These are phyloP conservation scores for Diaporthe velutina DNA, from an alignment of 2,329 filamentous ascomycete species.

Conservation along the genomic window DNA sequence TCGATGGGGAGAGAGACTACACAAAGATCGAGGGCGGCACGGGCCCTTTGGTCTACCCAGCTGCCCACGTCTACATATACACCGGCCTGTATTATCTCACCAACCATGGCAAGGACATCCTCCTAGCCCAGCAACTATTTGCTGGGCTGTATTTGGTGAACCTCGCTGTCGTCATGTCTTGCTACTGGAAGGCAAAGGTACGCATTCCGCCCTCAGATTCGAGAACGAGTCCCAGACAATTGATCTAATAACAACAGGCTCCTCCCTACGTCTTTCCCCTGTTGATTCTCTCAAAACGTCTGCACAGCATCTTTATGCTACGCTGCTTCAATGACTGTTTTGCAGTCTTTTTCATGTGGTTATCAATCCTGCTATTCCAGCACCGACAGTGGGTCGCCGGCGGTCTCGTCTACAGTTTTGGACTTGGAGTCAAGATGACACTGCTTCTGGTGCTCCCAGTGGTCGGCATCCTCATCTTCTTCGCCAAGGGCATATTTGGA, in stretches of 20 bases:
- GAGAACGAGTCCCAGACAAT: not conserved
- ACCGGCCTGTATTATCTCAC: constrained; percentile 83
- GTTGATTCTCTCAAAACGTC: constrained; percentile 87
- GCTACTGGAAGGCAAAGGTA: constrained; percentile 82
- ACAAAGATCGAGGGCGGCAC: constrained; percentile 87
- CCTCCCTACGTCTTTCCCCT: constrained; percentile 91
- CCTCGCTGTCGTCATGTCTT: constrained; percentile 82
- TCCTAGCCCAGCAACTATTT: constrained; percentile 87
- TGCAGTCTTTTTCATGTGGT: constrained; percentile 85
- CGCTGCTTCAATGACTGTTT: constrained; percentile 97
- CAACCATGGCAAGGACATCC: constrained; percentile 79
- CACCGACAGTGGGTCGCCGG: constrained; percentile 79
- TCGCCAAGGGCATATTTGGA: constrained; percentile 80
- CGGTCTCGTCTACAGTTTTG: constrained; percentile 79
- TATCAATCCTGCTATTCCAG: constrained; percentile 84
- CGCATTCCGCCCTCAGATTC: constrained; percentile 36
- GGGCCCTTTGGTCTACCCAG: constrained; percentile 94
- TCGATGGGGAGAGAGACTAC: constrained; percentile 91
- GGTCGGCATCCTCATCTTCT: constrained; percentile 80
- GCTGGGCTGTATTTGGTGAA: constrained; percentile 82
- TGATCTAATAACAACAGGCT: constrained; percentile 59
- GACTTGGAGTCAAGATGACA: constrained; percentile 96
- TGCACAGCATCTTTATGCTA: constrained; percentile 94
- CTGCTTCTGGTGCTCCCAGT: constrained; percentile 86
- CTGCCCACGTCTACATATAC: constrained; percentile 93